These are phyloP conservation scores for Botryotinia narcissicola DNA, from an alignment of 2,329 filamentous ascomycete species.

Conservation along the genomic window DNA sequence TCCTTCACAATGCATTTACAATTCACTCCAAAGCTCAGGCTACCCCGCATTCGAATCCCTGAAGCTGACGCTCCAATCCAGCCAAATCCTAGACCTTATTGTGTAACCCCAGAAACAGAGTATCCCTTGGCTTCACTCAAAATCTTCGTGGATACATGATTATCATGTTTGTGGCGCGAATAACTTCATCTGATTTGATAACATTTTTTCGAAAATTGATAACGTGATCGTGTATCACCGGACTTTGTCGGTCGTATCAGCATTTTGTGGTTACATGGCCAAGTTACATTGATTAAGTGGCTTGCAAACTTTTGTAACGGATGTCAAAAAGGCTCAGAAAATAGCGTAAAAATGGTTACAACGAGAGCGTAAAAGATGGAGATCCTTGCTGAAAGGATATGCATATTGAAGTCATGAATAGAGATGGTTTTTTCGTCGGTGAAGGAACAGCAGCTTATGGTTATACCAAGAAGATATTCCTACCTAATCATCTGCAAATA, in stretches of 20 bases:
- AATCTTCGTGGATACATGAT: not conserved
- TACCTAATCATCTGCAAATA: not conserved
- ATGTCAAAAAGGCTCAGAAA: not conserved
- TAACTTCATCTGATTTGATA: not conserved
- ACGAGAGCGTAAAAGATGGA: not conserved
- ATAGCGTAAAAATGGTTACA: not conserved
- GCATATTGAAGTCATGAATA: not conserved
- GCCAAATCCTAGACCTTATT: not conserved
- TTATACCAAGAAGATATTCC: not conserved
- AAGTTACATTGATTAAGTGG: conserved; percentile 8
- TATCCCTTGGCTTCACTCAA: not conserved
- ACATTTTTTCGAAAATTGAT: not conserved
- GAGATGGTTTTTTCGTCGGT: not conserved
- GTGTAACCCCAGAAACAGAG: conserved; percentile 2
- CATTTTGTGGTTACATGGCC: not conserved
- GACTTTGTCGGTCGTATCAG: not conserved
- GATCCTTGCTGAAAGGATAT: not conserved
- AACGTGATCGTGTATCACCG: conserved; percentile 10
- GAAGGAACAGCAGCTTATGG: not conserved
- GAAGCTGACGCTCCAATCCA: not conserved
- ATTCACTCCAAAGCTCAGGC: not conserved
- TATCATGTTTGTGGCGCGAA: not conserved
- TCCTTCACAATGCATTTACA: not conserved
- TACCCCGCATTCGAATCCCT: conserved; percentile 19
- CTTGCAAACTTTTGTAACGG: not conserved